phyloP scores from a whole-genome alignment of 805 yeast genomes.

The Tetrapisispora pingtungensis region DNA sequence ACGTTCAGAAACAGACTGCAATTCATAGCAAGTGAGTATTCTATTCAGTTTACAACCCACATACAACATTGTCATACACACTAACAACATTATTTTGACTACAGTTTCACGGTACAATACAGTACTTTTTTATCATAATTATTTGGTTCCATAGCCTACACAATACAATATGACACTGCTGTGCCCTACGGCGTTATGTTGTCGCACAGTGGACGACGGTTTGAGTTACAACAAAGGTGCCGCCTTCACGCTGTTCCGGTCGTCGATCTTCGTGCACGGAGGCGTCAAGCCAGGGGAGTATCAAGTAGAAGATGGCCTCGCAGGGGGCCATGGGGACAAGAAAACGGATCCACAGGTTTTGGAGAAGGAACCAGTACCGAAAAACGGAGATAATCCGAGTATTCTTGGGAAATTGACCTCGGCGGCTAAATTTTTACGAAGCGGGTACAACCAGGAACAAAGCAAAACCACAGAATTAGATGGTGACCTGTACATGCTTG shows the following conservation, averaged over 20 bases:
- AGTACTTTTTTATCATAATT: too few species aligned
- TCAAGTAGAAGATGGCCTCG: too few species aligned
- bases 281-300: constrained; percentile 37
- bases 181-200: background rate
- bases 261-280: constrained; percentile 54
- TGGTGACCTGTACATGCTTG: background rate
- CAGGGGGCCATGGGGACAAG: background rate
- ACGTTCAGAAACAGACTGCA: too few species aligned
- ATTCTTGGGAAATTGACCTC: background rate
- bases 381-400: background rate
- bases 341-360: background rate
- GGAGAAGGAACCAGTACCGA: too few species aligned
- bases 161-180: background rate
- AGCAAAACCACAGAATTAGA: background rate
- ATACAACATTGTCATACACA: too few species aligned
- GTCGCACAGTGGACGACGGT: background rate
- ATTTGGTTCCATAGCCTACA: too few species aligned
- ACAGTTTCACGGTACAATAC: too few species aligned
- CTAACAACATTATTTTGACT: too few species aligned
- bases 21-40: too few species aligned
- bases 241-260: constrained; percentile 45
- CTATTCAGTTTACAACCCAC: too few species aligned
- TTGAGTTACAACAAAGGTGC: constrained; percentile 36
- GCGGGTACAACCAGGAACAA: too few species aligned
- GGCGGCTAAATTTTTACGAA: background rate